Base-by-base conservation (phyloP, 176 grass and related monocot genomes). In the Alopecurus myosuroides region DNA sequence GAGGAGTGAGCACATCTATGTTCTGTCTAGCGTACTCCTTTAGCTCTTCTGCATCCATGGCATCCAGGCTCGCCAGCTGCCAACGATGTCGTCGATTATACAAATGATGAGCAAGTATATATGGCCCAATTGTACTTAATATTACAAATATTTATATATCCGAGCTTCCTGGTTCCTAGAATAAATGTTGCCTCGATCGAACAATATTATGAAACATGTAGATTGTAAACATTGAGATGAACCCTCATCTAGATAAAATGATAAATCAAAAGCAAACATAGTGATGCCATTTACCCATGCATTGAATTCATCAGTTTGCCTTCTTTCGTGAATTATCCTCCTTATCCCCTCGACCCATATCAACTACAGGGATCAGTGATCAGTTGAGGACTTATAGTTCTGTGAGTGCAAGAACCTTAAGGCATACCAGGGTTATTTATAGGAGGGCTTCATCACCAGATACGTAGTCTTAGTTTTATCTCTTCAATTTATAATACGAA, bases 221-320 rank as follows among this genome's bases (percentile, higher is more conserved):
- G 5, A 30, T 4, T 9, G 11, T 13, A 45, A 14, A 2, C 37
- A 71, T 26, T 71, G 6, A 44, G 12, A 44, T n/a, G n/a, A n/a
- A n/a, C 37, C 39, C 37, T 42, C 39, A 5, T 39, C n/a, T n/a
- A n/a, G n/a, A n/a, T n/a, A n/a, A n/a, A n/a, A 25, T 23, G 6
- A 25, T 44, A 44, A 71, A 11, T 28, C n/a, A 71, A 44, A 11
- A 14, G 5, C n/a, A n/a, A n/a, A 44, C 12, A 71, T 26, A 49
- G 17, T 49, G 68, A 71, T 45, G n/a, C n/a, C n/a, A 77, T 5
- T 40, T 77, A 77, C 75, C 75, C 75, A 77, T 39, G 75, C 34
- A 5, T 58, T 58, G 51, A 40, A 77, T 57, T 77, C 75, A 1
- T 77, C 12, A 2, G 51, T 26, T 35, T 77, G 22, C 34, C n/a